Conservation (phyloP, 2,329 filamentous ascomycete species). For the Akanthomyces dipterigenus region DNA sequence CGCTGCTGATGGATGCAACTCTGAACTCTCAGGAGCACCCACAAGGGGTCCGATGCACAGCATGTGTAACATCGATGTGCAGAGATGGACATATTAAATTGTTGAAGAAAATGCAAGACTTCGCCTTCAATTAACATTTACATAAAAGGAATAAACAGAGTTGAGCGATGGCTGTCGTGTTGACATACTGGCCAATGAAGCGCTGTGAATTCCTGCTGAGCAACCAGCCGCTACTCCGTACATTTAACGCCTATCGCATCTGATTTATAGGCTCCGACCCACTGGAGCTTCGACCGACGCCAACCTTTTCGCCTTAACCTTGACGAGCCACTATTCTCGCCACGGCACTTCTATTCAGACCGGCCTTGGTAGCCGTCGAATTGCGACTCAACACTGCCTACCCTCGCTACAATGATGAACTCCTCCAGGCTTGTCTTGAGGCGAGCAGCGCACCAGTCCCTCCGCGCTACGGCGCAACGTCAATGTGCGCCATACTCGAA, state of each 20-base stretch:
- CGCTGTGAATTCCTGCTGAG: background rate
- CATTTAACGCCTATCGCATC: background rate
- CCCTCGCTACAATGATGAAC: background rate
- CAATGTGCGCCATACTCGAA: background rate
- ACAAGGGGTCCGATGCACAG: too few species aligned
- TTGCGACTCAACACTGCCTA: background rate
- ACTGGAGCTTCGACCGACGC: background rate
- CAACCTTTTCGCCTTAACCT: background rate
- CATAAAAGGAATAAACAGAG: too few species aligned
- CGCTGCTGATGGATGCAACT: too few species aligned
- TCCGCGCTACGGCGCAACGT: conserved; percentile 4
- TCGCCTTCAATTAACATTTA: too few species aligned
- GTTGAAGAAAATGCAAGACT: too few species aligned
- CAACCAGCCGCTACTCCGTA: background rate
- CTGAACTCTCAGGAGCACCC: too few species aligned
- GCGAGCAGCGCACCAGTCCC: background rate
- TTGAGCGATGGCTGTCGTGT: too few species aligned
- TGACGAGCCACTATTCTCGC: background rate
- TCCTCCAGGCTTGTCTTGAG: background rate
- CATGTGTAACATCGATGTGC: too few species aligned
- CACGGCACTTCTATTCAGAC: background rate
- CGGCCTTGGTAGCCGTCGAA: background rate
- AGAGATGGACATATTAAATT: too few species aligned
- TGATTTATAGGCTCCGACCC: background rate
- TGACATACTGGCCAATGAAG: background rate